Conservation (phyloP, 1,284 basidiomycete species). For the Austroboletus niveus region DNA sequence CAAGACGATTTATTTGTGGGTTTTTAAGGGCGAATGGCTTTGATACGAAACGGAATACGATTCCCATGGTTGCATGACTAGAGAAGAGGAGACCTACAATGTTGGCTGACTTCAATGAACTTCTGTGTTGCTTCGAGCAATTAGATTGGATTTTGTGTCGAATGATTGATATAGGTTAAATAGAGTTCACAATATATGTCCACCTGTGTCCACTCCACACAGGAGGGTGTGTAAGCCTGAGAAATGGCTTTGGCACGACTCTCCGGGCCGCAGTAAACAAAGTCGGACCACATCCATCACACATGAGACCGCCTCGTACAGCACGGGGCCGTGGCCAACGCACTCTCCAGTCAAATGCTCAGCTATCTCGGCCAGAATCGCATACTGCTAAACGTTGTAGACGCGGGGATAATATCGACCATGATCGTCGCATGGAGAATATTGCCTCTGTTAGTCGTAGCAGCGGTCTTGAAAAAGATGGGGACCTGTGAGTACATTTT, state of each 20-base stretch:
- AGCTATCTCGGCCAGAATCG: neutral
- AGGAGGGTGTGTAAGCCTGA: too few relatives aligned
- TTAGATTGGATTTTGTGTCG: neutral
- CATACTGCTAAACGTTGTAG: neutral
- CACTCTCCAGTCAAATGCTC: neutral
- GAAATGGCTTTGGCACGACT: too few relatives aligned
- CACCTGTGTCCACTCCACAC: too few relatives aligned
- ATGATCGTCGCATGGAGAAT: constrained; percentile 46
- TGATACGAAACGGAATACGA: constrained; percentile 9
- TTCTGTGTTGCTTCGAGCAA: neutral
- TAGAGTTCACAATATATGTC: too few relatives aligned
- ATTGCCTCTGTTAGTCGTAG: constrained; percentile 71
- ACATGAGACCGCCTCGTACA: constrained; percentile 18
- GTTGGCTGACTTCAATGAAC: neutral
- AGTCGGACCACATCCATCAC: neutral
- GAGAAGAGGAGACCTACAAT: neutral
- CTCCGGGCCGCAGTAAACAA: too few relatives aligned
- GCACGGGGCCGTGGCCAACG: constrained; percentile 11
- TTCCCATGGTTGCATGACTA: neutral
- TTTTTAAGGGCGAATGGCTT: constrained; percentile 32
- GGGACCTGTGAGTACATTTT: constrained; percentile 57
- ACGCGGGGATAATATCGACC: constrained; percentile 8
- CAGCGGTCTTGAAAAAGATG: constrained; percentile 66
- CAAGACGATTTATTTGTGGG: constrained; percentile 27
- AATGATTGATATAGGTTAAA: too few relatives aligned